A percentile compares a stretch with the other conserved stretches of the same genome.
These are phyloP conservation scores for Fraxinus baroniana DNA, from an alignment of 305 asterid genomes.

Conservation along the genomic window DNA sequence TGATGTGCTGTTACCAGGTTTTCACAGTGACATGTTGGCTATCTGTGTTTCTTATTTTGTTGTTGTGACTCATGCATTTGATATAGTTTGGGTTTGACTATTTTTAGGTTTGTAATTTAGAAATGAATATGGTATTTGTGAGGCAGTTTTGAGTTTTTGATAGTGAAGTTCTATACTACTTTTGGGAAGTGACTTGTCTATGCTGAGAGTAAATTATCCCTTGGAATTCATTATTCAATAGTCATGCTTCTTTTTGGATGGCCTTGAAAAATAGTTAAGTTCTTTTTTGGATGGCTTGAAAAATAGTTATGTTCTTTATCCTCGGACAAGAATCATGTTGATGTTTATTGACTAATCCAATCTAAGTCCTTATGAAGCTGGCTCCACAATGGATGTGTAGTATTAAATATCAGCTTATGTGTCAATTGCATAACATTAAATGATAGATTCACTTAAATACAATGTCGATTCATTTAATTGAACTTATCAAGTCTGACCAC, in stretches of 20 bases:
- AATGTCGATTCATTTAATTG: too few species aligned
- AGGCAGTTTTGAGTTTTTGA: conserved; percentile 21
- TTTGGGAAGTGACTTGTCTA: background rate
- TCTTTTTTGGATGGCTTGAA: background rate
- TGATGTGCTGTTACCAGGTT: too few species aligned
- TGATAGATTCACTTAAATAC: too few species aligned
- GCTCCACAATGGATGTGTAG: too few species aligned
- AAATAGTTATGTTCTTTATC: background rate
- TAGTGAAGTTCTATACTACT: background rate
- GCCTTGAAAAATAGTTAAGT: background rate
- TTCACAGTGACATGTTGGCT: too few species aligned
- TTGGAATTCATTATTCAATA: background rate
- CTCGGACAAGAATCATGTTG: background rate
- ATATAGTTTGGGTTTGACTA: conserved; percentile 9
- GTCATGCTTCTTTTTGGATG: background rate
- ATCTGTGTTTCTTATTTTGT: too few species aligned
- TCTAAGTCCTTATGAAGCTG: too few species aligned
- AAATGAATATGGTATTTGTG: background rate
- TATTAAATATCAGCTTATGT: too few species aligned
- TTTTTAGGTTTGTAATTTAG: conserved; percentile 25
- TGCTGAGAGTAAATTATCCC: background rate
- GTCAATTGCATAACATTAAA: too few species aligned
- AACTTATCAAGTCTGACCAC: too few species aligned
- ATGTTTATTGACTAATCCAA: too few species aligned
- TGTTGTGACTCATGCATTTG: conserved; percentile 7